Evolutionary conservation across 129 eudicot species (phyloP), one percentile per base, ranked within the genome.

Genomic region (Flaveria trinervia): DNA sequence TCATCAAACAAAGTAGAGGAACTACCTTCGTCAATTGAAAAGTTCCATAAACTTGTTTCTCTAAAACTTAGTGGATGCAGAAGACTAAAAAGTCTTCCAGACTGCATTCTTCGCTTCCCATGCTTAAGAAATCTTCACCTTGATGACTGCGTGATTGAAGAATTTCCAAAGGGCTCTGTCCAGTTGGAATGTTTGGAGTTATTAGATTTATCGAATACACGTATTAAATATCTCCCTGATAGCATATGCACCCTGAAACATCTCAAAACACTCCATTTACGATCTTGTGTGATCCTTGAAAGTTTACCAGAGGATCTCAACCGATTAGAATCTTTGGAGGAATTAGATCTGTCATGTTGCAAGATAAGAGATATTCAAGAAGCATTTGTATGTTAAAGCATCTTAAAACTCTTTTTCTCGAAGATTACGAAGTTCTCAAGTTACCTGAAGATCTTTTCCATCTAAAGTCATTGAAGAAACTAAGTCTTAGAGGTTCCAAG

Each of bases 21-120:
- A 23, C 54, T 81, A 52, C 84, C 84, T 61, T 50, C 54, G 0
- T 69, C 81, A 55, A 30, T 69, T 75, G 77, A 45, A 68, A 68
- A 68, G 46, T 76, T 74, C 26, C 6, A 41, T n/a, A 67, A 54
- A 9, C 80, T 81, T 36, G 54, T 52, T 9, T 15, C 9, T 25
- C 45, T 74, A 9, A 23, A 44, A 23, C 70, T 74, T 12, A 16
- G 11, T 43, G 0, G n/a, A 26, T 74, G 78, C 59, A 22, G 0
- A 23, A 44, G 59, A 8, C 77, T 74, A 10, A 74, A 10, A 43
- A 22, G 70, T 44, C 78, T 60, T 41, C 59, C 70, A 0, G 17
- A 14, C 44, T 44, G 74, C 71, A 20, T 82, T 46, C 68, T 76
- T 33, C 17, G 74, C 43, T 80, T 73, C 28, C 52, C 14, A 20